Percentiles rank a stretch among this genome's conserved stretches.
These are phyloP conservation scores for Plasmodium sp. DNA, from an alignment of 169 alveolate genomes.

Conservation along the genomic window DNA sequence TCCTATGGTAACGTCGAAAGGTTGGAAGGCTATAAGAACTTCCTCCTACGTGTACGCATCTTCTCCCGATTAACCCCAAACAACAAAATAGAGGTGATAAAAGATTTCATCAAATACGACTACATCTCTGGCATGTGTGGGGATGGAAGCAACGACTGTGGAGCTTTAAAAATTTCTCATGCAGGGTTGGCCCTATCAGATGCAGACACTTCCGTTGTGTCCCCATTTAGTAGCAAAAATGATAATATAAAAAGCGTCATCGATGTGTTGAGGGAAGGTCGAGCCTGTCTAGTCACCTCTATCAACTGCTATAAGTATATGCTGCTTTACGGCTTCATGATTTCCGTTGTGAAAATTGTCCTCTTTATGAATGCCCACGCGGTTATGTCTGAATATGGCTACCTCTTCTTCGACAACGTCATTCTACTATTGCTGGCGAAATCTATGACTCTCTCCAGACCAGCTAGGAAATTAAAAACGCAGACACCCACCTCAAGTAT, in stretches of 20 bases:
- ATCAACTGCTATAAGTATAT: constrained; percentile 91
- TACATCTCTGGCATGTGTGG: constrained; percentile 94
- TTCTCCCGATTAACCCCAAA: constrained; percentile 90
- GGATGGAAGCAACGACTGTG: constrained; percentile 96
- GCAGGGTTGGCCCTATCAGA: constrained; percentile 94
- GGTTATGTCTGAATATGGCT: constrained; percentile 91
- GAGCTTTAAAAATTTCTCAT: constrained; percentile 93
- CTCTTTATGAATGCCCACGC: constrained; percentile 85
- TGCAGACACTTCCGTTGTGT: constrained; percentile 90
- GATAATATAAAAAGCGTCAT: constrained; percentile 89
- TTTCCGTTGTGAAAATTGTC: constrained; percentile 87
- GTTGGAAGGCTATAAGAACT: constrained; percentile 34
- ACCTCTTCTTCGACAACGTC: constrained; percentile 84
- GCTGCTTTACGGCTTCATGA: constrained; percentile 91
- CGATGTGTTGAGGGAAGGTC: constrained; percentile 90
- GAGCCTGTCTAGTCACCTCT: constrained; percentile 92
- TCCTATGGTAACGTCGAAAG: not conserved
- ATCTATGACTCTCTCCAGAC: constrained; percentile 86
- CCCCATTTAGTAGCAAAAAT: constrained; percentile 91
- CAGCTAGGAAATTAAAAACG: constrained; percentile 82
- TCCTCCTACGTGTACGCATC: constrained; percentile 73
- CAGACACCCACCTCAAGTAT: constrained; percentile 91
- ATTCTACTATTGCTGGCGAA: constrained; percentile 83
- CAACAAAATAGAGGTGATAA: constrained; percentile 89
- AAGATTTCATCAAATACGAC: constrained; percentile 86